Evolutionary conservation across 2,329 filamentous ascomycete species (phyloP).

Genomic region (Sporothrix phasma): DNA sequence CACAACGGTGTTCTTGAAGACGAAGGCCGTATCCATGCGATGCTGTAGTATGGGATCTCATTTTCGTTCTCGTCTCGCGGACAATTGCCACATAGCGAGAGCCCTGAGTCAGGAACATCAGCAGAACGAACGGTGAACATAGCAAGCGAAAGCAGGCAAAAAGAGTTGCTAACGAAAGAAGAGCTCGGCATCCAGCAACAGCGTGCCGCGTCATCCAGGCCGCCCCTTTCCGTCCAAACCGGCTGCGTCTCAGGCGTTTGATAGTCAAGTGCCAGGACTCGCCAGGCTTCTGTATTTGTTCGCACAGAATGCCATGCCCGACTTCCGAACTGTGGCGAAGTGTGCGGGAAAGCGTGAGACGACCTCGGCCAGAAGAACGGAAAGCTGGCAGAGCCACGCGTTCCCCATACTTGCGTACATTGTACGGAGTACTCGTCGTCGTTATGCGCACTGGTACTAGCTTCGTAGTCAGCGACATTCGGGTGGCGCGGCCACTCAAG

Average conservation of each 20-base stretch:
- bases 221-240: background rate
- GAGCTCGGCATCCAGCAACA: background rate
- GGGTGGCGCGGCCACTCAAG: background rate
- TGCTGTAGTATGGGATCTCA: no score
- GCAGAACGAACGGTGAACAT: no score
- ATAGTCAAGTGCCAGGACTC: background rate
- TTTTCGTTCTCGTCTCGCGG: background rate
- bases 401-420: background rate
- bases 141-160: background rate
- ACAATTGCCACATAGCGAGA: background rate
- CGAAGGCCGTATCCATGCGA: background rate
- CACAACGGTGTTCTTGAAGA: background rate
- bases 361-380: background rate
- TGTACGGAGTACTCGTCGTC: background rate
- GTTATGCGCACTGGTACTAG: background rate
- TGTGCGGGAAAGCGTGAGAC: background rate
- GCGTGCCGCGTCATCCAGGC: slow-evolving; percentile 8
- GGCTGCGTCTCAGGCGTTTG: slow-evolving; percentile 9
- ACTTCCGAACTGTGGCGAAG: background rate
- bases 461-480: background rate
- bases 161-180: background rate
- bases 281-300: background rate
- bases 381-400: background rate
- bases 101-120: background rate
- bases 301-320: background rate